Base-by-base conservation (phyloP, 225 moss, liverwort and hornwort species). In the Bryoerythrophyllum caledonicum region DNA sequence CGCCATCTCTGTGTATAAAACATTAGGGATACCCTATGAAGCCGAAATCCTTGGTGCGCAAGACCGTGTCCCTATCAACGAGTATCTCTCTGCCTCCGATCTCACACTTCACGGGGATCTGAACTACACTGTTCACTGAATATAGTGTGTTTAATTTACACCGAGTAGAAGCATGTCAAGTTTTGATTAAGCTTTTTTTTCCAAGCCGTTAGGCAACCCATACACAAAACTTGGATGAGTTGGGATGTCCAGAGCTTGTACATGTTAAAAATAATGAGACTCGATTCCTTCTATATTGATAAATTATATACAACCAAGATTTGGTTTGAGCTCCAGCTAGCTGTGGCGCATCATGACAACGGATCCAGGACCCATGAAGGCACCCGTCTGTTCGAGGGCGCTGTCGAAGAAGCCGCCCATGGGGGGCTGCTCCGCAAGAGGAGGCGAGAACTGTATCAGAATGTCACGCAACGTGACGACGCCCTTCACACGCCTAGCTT, bases 381-480 rank as follows among this genome's bases (percentile, higher is more conserved):
- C 82, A 20, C 81, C 86, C 1, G 87, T 78, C 55, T 83, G 85
- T 76, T 90, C 72, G 43, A 90, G 81, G 6, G 90, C 90, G 62
- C 72, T 85, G 72, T 87, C 87, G 11, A 90, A 90, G 70, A 90
- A 90, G 20, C 90, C 87, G 23, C 87, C 85, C 76, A 76, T 71
- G 30, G 78, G 83, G 8, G 85, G 83, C 8, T 78, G 55, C 5
- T 78, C 80, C 23, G 83, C 85, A 41, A 85, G 23, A 6, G 90
- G 90, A 49, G 90, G 90, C 32, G 90, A 62, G 23, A 87, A 90
- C 4, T 87, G 76, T 37, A 83, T 87, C 58, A 92, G 83, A 62
- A 90, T 89, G 53, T 92, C 92, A 32, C 90, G 86, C 51, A 90
- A 56, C 23, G 92, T 92, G 40, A 92, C 85, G 20, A 92, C 87